A percentile compares a stretch with the other conserved stretches of the same genome.
These are phyloP conservation scores for Papiliotrema laurentii DNA, from an alignment of 1,284 basidiomycete species.

Conservation along the genomic window DNA sequence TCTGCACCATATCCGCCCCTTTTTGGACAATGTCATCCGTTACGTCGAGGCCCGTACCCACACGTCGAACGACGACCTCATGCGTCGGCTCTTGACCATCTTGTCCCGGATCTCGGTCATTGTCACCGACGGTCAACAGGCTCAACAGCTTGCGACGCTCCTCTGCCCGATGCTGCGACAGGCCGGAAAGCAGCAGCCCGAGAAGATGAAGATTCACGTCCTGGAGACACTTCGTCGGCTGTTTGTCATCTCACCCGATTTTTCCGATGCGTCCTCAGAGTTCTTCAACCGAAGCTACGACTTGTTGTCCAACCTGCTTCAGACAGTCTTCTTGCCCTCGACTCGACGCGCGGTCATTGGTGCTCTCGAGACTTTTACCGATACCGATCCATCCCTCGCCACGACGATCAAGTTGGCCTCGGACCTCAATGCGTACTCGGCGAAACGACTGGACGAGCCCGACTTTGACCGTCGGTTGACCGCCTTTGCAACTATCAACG, in stretches of 20 bases:
- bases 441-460: slow-evolving; percentile 78
- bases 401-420: slow-evolving; percentile 58
- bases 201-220: slow-evolving; percentile 82
- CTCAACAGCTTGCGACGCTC: slow-evolving; percentile 66
- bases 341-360: slow-evolving; percentile 65
- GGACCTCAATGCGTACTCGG: slow-evolving; percentile 81
- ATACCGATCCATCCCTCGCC: slow-evolving; percentile 54
- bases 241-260: slow-evolving; percentile 66
- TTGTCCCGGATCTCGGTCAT: slow-evolving; percentile 76
- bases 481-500: slow-evolving; percentile 72
- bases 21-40: slow-evolving; percentile 69
- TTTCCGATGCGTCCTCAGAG: slow-evolving; percentile 54
- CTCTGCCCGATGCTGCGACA: slow-evolving; percentile 79
- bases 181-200: slow-evolving; percentile 69
- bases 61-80: slow-evolving; percentile 61
- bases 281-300: slow-evolving; percentile 62
- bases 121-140: slow-evolving; percentile 66
- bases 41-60: slow-evolving; percentile 60
- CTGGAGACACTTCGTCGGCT: slow-evolving; percentile 71
- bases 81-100: slow-evolving; percentile 76
- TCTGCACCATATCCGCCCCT: slow-evolving; percentile 67
- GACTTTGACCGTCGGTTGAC: slow-evolving; percentile 83
- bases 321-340: slow-evolving; percentile 63
- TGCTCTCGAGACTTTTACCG: slow-evolving; percentile 61
- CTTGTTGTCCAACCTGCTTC: slow-evolving; percentile 69